These are phyloP conservation scores for Salisapilia sapeloensis DNA, from an alignment of 352 stramenopile genomes.

Conservation along the genomic window DNA sequence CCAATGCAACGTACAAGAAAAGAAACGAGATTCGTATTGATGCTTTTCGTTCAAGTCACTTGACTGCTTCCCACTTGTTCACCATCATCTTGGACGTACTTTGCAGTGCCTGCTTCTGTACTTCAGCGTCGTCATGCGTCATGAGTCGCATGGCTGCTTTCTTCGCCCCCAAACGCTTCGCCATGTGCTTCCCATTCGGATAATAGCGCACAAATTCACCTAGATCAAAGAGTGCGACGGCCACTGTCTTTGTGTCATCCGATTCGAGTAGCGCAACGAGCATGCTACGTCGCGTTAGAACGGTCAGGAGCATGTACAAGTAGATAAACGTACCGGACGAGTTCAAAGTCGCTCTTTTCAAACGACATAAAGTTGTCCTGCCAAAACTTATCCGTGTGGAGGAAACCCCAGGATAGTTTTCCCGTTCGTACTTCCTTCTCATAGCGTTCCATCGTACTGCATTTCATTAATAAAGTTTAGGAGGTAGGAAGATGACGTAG, in stretches of 20 bases:
- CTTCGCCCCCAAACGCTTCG: constrained; percentile 92
- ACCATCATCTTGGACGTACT: constrained; percentile 99
- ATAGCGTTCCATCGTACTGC: constrained; percentile 92
- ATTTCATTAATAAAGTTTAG: too few species aligned
- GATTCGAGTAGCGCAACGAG: constrained; percentile 88
- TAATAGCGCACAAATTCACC: constrained; percentile 97
- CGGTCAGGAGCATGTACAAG: background rate
- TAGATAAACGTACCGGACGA: constrained; percentile 51
- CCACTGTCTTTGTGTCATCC: constrained; percentile 86
- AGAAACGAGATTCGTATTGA: too few species aligned
- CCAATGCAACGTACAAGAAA: too few species aligned
- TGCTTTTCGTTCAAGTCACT: constrained; percentile 35
- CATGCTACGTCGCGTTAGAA: constrained; percentile 28
- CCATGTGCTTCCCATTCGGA: constrained; percentile 91
- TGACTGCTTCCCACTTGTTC: constrained; percentile 95
- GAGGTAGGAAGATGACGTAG: too few species aligned
- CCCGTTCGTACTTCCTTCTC: constrained; percentile 91
- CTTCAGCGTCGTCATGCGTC: constrained; percentile 90
- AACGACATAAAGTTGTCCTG: constrained; percentile 96
- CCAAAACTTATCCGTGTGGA: constrained; percentile 98
- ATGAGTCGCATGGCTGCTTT: constrained; percentile 96
- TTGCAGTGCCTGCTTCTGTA: constrained; percentile 96
- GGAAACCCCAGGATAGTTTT: constrained; percentile 88
- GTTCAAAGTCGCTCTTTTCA: constrained; percentile 92
- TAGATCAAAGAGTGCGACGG: constrained; percentile 94